Conservation (phyloP, 2,329 filamentous ascomycete genomes). For the Xylaria polymorpha region DNA sequence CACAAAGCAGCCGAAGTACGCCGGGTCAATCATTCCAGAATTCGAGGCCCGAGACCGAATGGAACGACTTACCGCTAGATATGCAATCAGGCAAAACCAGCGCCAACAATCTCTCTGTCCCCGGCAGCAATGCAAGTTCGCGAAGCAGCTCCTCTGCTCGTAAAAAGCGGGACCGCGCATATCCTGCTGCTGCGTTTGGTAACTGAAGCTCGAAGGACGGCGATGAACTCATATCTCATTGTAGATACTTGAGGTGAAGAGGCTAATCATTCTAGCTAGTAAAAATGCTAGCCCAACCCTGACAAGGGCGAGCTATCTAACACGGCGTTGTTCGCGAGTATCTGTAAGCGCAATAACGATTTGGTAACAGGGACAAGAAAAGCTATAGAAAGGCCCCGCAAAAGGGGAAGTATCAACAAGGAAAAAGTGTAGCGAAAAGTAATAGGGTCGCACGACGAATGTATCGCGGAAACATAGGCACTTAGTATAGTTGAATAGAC, state of each 20-base stretch:
- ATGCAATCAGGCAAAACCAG: slow-evolving; percentile 54
- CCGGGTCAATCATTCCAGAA: slow-evolving; percentile 66
- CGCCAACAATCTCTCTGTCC: slow-evolving; percentile 37
- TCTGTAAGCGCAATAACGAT: neutral
- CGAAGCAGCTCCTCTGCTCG: slow-evolving; percentile 65
- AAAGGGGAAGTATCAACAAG: neutral
- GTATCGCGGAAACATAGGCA: neutral
- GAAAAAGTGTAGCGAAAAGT: neutral
- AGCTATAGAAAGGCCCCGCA: neutral
- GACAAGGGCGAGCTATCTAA: neutral
- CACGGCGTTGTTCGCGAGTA: neutral
- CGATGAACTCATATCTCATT: neutral
- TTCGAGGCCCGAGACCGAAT: slow-evolving; percentile 68
- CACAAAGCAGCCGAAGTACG: slow-evolving; percentile 41
- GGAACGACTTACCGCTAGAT: slow-evolving; percentile 73
- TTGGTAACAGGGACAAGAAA: neutral
- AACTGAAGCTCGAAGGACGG: slow-evolving; percentile 44
- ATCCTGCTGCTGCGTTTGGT: slow-evolving; percentile 72
- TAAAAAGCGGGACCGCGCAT: slow-evolving; percentile 70
- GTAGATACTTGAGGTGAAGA: neutral
- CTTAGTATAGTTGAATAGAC: slow-evolving; percentile 19
- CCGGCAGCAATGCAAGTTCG: slow-evolving; percentile 61
- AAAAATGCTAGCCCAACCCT: neutral
- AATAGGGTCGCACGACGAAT: neutral
- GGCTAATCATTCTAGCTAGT: neutral